Conservation (phyloP, 2,329 filamentous ascomycete species). For the Fusarium udum region DNA sequence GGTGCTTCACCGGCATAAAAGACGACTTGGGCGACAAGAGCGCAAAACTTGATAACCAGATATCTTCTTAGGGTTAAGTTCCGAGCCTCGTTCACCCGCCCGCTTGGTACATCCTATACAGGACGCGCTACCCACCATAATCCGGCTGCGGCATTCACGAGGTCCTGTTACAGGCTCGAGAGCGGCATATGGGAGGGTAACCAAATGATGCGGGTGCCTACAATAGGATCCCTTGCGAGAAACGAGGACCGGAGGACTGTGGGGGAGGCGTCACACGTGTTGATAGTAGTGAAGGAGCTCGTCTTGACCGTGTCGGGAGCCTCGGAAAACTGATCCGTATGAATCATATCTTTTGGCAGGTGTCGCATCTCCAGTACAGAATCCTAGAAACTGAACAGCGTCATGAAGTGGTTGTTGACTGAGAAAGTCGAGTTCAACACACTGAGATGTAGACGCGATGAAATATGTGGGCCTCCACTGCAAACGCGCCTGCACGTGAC, state of each 20-base stretch:
- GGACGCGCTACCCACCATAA: slow-evolving; percentile 46
- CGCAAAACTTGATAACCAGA: slow-evolving; percentile 79
- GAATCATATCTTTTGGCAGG: slow-evolving; percentile 12
- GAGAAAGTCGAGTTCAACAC: slow-evolving; percentile 5
- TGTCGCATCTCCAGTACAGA: slow-evolving; percentile 31
- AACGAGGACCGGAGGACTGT: slow-evolving; percentile 81
- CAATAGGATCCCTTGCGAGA: slow-evolving; percentile 72
- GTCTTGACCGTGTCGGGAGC: slow-evolving; percentile 37
- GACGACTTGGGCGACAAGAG: slow-evolving; percentile 73
- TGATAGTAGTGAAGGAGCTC: slow-evolving; percentile 57
- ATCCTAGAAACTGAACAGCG: slow-evolving; percentile 24
- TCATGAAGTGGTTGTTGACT: slow-evolving; percentile 33
- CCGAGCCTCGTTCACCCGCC: slow-evolving; percentile 73
- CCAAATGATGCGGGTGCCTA: slow-evolving; percentile 52
- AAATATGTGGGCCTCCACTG: slow-evolving; percentile 7
- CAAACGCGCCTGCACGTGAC: slow-evolving; percentile 44
- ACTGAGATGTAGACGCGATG: slow-evolving; percentile 8
- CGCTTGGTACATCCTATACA: slow-evolving; percentile 51
- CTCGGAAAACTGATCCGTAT: slow-evolving; percentile 25
- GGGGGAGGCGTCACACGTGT: slow-evolving; percentile 76
- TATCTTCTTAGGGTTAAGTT: slow-evolving; percentile 95
- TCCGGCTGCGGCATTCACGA: slow-evolving; percentile 60
- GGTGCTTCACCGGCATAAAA: slow-evolving; percentile 64
- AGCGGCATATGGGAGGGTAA: slow-evolving; percentile 61
- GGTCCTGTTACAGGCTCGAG: slow-evolving; percentile 69